Evolutionary conservation across 305 asterid genomes (phyloP).

Genomic region (Solanum hybrid): DNA sequence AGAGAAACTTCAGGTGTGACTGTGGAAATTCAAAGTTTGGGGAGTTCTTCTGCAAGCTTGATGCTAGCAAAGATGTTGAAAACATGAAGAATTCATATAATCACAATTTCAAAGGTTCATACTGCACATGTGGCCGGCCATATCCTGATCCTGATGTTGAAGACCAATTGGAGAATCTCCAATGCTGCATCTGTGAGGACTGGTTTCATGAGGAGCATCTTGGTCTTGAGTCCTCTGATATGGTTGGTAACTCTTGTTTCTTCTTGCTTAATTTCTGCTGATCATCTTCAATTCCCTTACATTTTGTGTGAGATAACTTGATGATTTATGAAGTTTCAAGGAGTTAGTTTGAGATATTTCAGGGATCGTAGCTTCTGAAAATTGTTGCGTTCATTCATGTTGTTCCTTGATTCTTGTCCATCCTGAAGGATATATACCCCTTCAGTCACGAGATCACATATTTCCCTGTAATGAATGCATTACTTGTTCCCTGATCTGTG

Average conservation of each 20-base stretch:
- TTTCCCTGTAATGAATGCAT: neutral
- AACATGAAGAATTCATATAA: constrained; percentile 56
- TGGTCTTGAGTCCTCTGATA: constrained; percentile 50
- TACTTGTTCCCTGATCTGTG: neutral
- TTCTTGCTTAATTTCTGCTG: neutral
- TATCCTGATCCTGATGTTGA: constrained; percentile 95
- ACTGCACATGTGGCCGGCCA: constrained; percentile 89
- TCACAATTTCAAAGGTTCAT: constrained; percentile 75
- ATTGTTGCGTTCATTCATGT: neutral
- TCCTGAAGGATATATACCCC: neutral
- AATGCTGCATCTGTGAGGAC: constrained; percentile 92
- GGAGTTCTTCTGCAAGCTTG: constrained; percentile 77
- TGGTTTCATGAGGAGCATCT: constrained; percentile 99
- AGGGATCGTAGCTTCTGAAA: neutral
- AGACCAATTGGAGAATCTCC: constrained; percentile 89
- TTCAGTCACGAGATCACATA: neutral
- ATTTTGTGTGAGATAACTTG: neutral
- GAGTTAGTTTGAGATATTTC: neutral
- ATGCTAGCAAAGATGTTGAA: constrained; percentile 71
- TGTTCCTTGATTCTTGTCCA: neutral
- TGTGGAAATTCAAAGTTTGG: constrained; percentile 98
- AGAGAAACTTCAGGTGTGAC: constrained; percentile 89
- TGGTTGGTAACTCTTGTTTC: constrained; percentile 38
- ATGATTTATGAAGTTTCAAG: neutral
- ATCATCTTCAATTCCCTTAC: neutral